Evolutionary conservation across 257 asterid genomes (phyloP), one percentile per base, ranked within the genome.

Genomic region (Orobanche coerulescens): DNA sequence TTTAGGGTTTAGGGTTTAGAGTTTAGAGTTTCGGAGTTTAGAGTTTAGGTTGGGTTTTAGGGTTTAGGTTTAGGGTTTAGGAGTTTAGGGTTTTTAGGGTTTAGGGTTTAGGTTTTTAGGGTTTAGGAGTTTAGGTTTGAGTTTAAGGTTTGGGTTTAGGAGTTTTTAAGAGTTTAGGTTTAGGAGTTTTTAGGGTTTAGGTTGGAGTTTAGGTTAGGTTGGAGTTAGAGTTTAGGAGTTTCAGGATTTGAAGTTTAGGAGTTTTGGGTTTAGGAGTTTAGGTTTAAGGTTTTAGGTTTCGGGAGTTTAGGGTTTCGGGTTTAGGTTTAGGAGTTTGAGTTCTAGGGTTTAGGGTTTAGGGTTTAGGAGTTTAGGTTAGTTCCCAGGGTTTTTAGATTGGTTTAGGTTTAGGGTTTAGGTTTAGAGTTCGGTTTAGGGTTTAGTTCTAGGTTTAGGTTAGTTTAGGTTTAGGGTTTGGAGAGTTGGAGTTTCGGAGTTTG

Each of bases 381-480:
- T 34, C 6, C 2, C 18, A 14, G 42, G 42, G 42, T 34, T 34
- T 9, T 34, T 5, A 28, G 33, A 5, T 1, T 56, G 73, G 33
- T 28, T 28, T 5, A 28, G 73, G 58, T 68, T 59, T 24, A 64
- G 73, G 67, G 58, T 67, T 56, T 54, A 55, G 67, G 73, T 68
- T 68, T 58, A 59, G 52, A 24, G 52, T 44, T 14, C n/a, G 52
- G 52, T 44, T 44, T 44, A 15, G 52, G 52, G 52, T 44, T 44
- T 44, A 44, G 52, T n/a, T n/a, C n/a, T n/a, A n/a, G n/a, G n/a
- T n/a, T n/a, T n/a, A n/a, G n/a, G n/a, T n/a, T n/a, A n/a, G n/a
- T n/a, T n/a, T n/a, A 5, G 24, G 52, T 44, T 44, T 15, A 44
- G 52, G 52, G 52, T 44, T 44, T 44, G 18, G 52, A 24, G 52